Conservation (phyloP, 805 yeast species). For the Komagataella populi region DNA sequence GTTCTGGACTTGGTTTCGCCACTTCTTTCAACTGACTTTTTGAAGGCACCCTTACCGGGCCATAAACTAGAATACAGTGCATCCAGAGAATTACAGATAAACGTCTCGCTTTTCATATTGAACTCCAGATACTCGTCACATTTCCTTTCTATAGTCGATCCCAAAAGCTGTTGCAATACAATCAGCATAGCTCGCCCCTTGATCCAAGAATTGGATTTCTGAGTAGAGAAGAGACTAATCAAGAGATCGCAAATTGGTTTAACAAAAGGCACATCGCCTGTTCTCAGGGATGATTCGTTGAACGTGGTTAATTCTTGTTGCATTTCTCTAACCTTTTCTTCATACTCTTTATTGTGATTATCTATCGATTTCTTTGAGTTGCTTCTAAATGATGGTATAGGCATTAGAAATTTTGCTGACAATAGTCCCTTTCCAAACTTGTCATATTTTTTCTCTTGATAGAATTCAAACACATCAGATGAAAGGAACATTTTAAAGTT, state of each 20-base stretch:
- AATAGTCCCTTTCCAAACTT: background rate
- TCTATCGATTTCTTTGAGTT: background rate
- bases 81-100: slow-evolving; percentile 25
- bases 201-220: slow-evolving; percentile 56
- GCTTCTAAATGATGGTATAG: background rate
- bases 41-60: slow-evolving; percentile 38
- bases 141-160: slow-evolving; percentile 69
- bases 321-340: slow-evolving; percentile 25
- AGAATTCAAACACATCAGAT: slow-evolving; percentile 39
- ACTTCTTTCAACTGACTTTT: slow-evolving; percentile 31
- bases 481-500: slow-evolving; percentile 70
- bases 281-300: slow-evolving; percentile 21
- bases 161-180: slow-evolving; percentile 72
- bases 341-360: background rate
- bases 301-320: slow-evolving; percentile 38
- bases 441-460: slow-evolving; percentile 1
- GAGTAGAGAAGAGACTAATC: slow-evolving; percentile 49
- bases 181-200: slow-evolving; percentile 76
- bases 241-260: slow-evolving; percentile 74
- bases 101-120: slow-evolving; percentile 25
- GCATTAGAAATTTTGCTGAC: background rate
- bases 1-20: slow-evolving; percentile 36
- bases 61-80: slow-evolving; percentile 20
- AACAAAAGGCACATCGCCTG: slow-evolving; percentile 39
- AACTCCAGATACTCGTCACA: slow-evolving; percentile 30